phyloP scores from a whole-genome alignment of 805 yeast species.

The Spathaspora boniae region DNA sequence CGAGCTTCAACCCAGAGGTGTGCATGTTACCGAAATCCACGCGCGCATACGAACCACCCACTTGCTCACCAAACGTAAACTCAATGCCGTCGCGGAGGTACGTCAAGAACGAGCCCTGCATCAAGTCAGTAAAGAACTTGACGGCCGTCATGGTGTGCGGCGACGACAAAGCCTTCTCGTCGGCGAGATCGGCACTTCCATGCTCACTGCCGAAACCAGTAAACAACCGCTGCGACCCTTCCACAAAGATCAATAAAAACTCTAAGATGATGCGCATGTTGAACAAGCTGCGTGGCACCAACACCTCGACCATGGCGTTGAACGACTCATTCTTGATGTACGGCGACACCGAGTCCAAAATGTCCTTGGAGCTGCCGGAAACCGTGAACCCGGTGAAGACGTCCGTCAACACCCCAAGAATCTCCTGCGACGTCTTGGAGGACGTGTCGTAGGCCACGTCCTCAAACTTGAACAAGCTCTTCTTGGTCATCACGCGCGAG shows the following conservation, averaged over 20 bases:
- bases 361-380: slow-evolving; percentile 8
- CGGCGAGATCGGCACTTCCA: slow-evolving; percentile 1
- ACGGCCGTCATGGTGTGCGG: slow-evolving; percentile 18
- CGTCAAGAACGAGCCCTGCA: slow-evolving; percentile 63
- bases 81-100: slow-evolving; percentile 57
- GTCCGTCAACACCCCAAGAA: slow-evolving; percentile 44
- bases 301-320: slow-evolving; percentile 53
- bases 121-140: slow-evolving; percentile 57
- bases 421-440: slow-evolving; percentile 25
- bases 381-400: slow-evolving; percentile 65
- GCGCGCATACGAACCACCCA: slow-evolving; percentile 16
- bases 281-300: slow-evolving; percentile 68
- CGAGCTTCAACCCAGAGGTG: slow-evolving; percentile 15
- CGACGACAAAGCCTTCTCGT: no score
- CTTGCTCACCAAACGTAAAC: slow-evolving; percentile 45
- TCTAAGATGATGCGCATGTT: slow-evolving; percentile 80
- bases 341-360: slow-evolving; percentile 25
- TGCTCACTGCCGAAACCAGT: slow-evolving; percentile 13
- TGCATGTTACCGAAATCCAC: slow-evolving; percentile 3
- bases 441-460: slow-evolving; percentile 23
- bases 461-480: slow-evolving; percentile 28
- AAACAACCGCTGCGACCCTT: slow-evolving; percentile 46
- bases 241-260: slow-evolving; percentile 64
- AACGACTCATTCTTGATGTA: slow-evolving; percentile 61
- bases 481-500: slow-evolving; percentile 11